Base-by-base conservation (phyloP, 2,329 filamentous ascomycete genomes). In the Trichoderma sp. region DNA sequence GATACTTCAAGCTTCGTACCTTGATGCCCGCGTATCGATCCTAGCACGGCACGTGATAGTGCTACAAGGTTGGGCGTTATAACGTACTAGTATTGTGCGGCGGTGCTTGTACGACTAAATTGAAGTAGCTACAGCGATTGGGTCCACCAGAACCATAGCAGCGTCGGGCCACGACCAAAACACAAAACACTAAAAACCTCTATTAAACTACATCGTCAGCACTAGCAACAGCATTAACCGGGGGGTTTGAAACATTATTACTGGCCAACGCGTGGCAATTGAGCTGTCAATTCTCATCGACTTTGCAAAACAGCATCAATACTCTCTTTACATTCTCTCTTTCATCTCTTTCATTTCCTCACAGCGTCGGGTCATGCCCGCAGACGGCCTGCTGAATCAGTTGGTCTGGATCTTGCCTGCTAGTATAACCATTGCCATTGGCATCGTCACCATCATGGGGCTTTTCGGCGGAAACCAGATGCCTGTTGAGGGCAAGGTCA, bases 401-500 rank as follows among this genome's bases (percentile, higher is more conserved):
- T 55, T 69, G 16, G n/a, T 66, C 13, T 77, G 74, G 73, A 69
- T 76, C 68, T n/a, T 72, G 7, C 69, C 76, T 13, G 75, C 77
- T 16, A 73, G 81, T 60, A 70, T 81, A 37, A 77, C 79, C 14
- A 59, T 82, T 16, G 59, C 80, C 32, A 70, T 81, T 39, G 77
- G 78, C 14, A 73, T 59, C 24, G 28, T 66, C 49, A 37, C 78
- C 69, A 77, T 78, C 60, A 94, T 94, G 91, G 89, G 90, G n/a
- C 77, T 90, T 69, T 91, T 93, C 69, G 79, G 84, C 60, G 80
- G 85, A n/a, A 90, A 97, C 77, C 86, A 93, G 71, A 93, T 98
- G 83, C 88, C 90, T 61, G 92, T 97, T 13, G 89, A 94, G 74
- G 93, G 93, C 78, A 92, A 91, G 84, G 94, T 96, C 78, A 61